Evolutionary conservation across 2,329 filamentous ascomycete genomes (phyloP).

Genomic region (Fusarium succisae): DNA sequence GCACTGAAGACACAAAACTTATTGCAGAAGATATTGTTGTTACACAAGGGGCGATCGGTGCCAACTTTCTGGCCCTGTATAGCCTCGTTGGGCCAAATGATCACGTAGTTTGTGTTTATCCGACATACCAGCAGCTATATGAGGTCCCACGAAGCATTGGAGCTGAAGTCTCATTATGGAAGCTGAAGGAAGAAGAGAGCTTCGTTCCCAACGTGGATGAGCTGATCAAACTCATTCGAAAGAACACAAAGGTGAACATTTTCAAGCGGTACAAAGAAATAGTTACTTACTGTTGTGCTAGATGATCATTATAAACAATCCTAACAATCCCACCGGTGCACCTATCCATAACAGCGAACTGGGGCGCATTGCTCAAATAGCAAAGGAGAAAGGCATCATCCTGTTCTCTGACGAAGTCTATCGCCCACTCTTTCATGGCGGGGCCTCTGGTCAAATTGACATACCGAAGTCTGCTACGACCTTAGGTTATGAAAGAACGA

Average conservation of each 20-base stretch:
- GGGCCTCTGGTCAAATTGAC: slow-evolving; percentile 57
- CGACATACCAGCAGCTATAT: slow-evolving; percentile 88
- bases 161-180: slow-evolving; percentile 82
- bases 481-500: slow-evolving; percentile 74
- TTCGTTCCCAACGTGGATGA: slow-evolving; percentile 75
- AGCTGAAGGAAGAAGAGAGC: slow-evolving; percentile 68
- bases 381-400: slow-evolving; percentile 68
- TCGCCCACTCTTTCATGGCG: slow-evolving; percentile 79
- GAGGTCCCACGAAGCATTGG: slow-evolving; percentile 77
- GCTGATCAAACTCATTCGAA: slow-evolving; percentile 70
- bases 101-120: slow-evolving; percentile 87
- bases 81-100: slow-evolving; percentile 76
- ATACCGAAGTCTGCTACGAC: slow-evolving; percentile 73
- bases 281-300: slow-evolving; percentile 12
- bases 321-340: slow-evolving; percentile 83
- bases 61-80: slow-evolving; percentile 85
- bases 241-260: slow-evolving; percentile 72
- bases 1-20: slow-evolving; percentile 60
- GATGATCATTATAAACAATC: slow-evolving; percentile 71
- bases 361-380: slow-evolving; percentile 69
- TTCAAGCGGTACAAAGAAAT: background rate
- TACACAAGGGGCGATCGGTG: slow-evolving; percentile 81
- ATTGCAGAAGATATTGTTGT: slow-evolving; percentile 73
- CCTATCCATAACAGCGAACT: slow-evolving; percentile 71
- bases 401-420: slow-evolving; percentile 86